These are phyloP conservation scores for Pythium scleroteichum DNA, from an alignment of 352 stramenopile species.

Conservation along the genomic window DNA sequence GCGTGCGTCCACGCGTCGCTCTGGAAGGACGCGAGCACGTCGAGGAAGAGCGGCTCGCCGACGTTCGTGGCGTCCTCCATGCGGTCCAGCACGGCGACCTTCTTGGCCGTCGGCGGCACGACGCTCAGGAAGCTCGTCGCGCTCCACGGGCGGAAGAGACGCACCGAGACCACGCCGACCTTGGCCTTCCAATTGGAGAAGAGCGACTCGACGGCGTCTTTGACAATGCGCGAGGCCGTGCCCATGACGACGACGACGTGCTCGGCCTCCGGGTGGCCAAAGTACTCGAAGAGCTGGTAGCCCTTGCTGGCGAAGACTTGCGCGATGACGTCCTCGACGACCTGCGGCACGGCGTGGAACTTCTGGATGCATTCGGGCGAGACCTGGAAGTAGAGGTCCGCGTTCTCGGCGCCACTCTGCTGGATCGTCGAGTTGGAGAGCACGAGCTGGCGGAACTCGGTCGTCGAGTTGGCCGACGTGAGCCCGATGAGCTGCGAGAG, in stretches of 20 bases:
- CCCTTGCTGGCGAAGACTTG: conserved; percentile 79
- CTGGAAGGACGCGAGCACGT: conserved; percentile 91
- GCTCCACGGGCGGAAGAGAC: conserved; percentile 91
- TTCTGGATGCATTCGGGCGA: conserved; percentile 84
- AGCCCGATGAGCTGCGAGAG: conserved; percentile 70
- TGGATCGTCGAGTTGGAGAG: conserved; percentile 46
- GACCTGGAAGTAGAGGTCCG: conserved; percentile 92
- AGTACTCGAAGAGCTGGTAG: conserved; percentile 93
- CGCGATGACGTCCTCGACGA: conserved; percentile 81
- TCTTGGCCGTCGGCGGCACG: conserved; percentile 70
- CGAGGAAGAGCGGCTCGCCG: conserved; percentile 90
- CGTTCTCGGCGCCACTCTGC: conserved; percentile 28
- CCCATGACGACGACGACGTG: conserved; percentile 92
- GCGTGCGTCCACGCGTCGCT: conserved; percentile 67
- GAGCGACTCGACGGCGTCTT: conserved; percentile 86
- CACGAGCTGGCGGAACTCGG: conserved; percentile 68
- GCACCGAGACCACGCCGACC: conserved; percentile 86
- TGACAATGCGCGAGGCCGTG: conserved; percentile 84
- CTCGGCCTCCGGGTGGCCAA: conserved; percentile 78
- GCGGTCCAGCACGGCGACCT: conserved; percentile 90
- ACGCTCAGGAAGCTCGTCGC: conserved; percentile 72
- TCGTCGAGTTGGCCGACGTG: conserved; percentile 39
- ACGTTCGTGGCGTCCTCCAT: conserved; percentile 88
- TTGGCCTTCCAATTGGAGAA: conserved; percentile 84
- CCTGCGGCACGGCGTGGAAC: conserved; percentile 61